Percentiles rank a stretch among this genome's conserved stretches.
Evolutionary conservation across 257 asterid species (phyloP).

Genomic region (Solanum clarkiae): DNA sequence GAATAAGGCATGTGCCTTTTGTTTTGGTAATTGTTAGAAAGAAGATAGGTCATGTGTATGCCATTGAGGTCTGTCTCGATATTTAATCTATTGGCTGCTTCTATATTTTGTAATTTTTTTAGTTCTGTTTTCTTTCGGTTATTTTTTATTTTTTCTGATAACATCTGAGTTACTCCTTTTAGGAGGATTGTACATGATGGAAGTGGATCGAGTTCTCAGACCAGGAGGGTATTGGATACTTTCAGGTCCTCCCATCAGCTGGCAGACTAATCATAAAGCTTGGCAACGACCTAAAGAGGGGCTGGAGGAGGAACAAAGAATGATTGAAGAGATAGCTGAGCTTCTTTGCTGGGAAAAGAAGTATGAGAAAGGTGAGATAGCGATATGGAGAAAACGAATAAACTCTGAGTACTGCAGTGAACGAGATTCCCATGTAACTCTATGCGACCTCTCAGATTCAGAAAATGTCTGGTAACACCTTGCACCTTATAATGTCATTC

Average conservation of each 20-base stretch:
- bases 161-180: not conserved
- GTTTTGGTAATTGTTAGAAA: not conserved
- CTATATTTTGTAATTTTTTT: not conserved
- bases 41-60: not conserved
- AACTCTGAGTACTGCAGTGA: conserved; percentile 13
- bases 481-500: not conserved
- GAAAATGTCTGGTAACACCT: conserved; percentile 21
- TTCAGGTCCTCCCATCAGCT: conserved; percentile 35
- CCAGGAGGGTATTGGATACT: conserved; percentile 41
- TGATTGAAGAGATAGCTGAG: conserved; percentile 24
- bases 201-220: conserved; percentile 31
- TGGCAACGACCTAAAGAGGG: conserved; percentile 24
- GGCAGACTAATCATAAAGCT: conserved; percentile 19
- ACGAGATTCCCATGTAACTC: conserved; percentile 14
- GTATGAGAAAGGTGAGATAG: conserved; percentile 24
- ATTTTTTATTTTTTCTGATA: not conserved
- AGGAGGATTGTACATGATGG: conserved; percentile 33
- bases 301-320: conserved; percentile 22
- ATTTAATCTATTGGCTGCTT: not conserved
- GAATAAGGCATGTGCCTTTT: not conserved
- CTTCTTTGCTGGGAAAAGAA: conserved; percentile 34
- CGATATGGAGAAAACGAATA: conserved; percentile 29
- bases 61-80: not conserved
- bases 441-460: conserved; percentile 9
- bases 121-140: not conserved